These are phyloP conservation scores for Talinum fruticosum DNA, from an alignment of 148 eudicot genomes.

Conservation along the genomic window DNA sequence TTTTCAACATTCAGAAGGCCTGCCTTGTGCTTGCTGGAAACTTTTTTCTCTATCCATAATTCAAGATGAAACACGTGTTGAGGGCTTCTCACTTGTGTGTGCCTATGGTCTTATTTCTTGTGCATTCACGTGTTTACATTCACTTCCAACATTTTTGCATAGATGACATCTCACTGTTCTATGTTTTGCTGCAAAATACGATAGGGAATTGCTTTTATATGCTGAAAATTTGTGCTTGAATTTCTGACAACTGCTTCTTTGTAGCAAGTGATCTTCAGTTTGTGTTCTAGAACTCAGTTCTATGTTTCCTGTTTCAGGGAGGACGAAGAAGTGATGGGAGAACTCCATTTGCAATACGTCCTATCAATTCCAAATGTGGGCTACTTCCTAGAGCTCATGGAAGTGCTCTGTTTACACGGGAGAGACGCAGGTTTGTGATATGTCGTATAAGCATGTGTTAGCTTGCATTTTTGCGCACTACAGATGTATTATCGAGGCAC, in stretches of 20 bases:
- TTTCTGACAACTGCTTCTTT: neutral
- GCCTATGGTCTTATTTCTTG: neutral
- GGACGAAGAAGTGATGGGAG: slow-evolving; percentile 98
- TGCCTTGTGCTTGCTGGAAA: too few relatives aligned
- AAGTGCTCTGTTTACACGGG: slow-evolving; percentile 99
- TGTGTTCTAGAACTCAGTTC: slow-evolving; percentile 4
- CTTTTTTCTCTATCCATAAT: too few relatives aligned
- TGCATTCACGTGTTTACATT: neutral
- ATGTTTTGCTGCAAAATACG: neutral
- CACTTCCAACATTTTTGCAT: neutral
- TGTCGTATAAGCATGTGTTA: neutral
- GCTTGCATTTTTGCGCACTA: neutral
- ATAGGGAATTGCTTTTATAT: neutral
- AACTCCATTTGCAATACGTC: slow-evolving; percentile 70
- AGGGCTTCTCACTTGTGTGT: neutral
- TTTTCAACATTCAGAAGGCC: too few relatives aligned
- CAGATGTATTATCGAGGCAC: neutral
- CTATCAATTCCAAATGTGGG: slow-evolving; percentile 76
- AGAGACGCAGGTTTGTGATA: slow-evolving; percentile 82
- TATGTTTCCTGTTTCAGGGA: slow-evolving; percentile 43
- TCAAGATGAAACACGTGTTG: too few relatives aligned
- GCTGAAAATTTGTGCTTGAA: neutral
- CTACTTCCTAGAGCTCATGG: slow-evolving; percentile 99
- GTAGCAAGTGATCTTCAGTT: neutral
- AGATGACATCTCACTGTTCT: neutral